Percentiles rank a stretch among this genome's conserved stretches.
phyloP scores from a whole-genome alignment of 2,329 filamentous ascomycete genomes.

The Magnaporthiopsis incrustans region DNA sequence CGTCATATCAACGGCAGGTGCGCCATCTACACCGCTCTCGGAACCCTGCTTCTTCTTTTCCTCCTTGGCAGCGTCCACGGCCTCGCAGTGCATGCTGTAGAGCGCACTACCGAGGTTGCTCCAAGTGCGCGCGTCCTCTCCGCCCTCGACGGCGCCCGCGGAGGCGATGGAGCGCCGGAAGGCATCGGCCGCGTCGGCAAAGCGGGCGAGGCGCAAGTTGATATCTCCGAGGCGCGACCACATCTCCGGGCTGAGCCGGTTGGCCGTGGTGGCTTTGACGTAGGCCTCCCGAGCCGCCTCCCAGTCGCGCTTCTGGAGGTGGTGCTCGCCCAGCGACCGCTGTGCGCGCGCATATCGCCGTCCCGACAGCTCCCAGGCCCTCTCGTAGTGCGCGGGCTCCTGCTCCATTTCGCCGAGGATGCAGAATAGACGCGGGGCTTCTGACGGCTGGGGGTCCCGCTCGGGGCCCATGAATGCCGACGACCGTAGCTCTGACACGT shows the following conservation, averaged over 20 bases:
- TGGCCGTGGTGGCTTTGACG: constrained; percentile 65
- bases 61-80: constrained; percentile 30
- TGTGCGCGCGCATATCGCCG: constrained; percentile 80
- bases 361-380: constrained; percentile 80
- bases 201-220: constrained; percentile 67
- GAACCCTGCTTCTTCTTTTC: constrained; percentile 10
- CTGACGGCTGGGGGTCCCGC: constrained; percentile 61
- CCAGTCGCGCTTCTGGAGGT: constrained; percentile 59
- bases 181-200: constrained; percentile 70
- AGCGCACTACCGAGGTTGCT: constrained; percentile 86
- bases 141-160: constrained; percentile 55
- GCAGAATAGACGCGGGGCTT: constrained; percentile 83
- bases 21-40: constrained; percentile 21
- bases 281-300: constrained; percentile 70
- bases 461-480: constrained; percentile 54
- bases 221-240: constrained; percentile 93
- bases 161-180: constrained; percentile 73
- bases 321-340: constrained; percentile 73
- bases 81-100: constrained; percentile 56
- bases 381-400: constrained; percentile 66
- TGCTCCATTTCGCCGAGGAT: constrained; percentile 86
- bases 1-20: constrained; percentile 15
- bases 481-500: constrained; percentile 48
- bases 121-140: constrained; percentile 87
- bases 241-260: constrained; percentile 70